phyloP scores from a whole-genome alignment of 2,329 filamentous ascomycete genomes.

The Alternaria sp. region DNA sequence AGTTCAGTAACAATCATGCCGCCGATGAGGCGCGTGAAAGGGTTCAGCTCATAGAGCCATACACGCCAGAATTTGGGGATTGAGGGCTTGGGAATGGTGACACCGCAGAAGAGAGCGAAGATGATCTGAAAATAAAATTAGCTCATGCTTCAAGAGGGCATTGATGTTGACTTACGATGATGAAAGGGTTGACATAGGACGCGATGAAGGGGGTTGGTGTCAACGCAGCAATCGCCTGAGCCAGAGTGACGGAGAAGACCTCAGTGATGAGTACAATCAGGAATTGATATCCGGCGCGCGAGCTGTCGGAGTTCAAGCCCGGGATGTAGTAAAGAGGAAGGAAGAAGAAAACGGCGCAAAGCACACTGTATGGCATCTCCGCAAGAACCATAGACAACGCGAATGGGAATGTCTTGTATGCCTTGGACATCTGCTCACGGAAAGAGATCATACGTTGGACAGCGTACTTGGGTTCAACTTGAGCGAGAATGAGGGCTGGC shows the following conservation, averaged over 20 bases:
- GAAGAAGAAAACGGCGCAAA: conserved; percentile 83
- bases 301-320: conserved; percentile 67
- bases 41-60: conserved; percentile 84
- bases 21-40: conserved; percentile 80
- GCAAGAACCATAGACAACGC: conserved; percentile 78
- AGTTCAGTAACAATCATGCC: conserved; percentile 82
- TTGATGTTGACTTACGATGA: conserved; percentile 16
- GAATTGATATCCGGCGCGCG: conserved; percentile 83
- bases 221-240: conserved; percentile 73
- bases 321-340: conserved; percentile 85
- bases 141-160: not conserved
- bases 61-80: conserved; percentile 80
- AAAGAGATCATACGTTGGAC: conserved; percentile 82
- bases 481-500: conserved; percentile 80
- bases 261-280: conserved; percentile 84
- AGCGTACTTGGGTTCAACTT: conserved; percentile 85
- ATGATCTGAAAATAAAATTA: conserved; percentile 68
- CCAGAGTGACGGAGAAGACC: conserved; percentile 81
- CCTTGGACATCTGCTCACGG: conserved; percentile 83
- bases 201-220: conserved; percentile 82
- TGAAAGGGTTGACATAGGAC: conserved; percentile 73
- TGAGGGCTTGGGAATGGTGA: conserved; percentile 77
- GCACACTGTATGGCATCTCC: conserved; percentile 81
- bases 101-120: conserved; percentile 86
- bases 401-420: conserved; percentile 83